phyloP scores from a whole-genome alignment of 1,284 basidiomycete genomes.

The Athelia sp. region DNA sequence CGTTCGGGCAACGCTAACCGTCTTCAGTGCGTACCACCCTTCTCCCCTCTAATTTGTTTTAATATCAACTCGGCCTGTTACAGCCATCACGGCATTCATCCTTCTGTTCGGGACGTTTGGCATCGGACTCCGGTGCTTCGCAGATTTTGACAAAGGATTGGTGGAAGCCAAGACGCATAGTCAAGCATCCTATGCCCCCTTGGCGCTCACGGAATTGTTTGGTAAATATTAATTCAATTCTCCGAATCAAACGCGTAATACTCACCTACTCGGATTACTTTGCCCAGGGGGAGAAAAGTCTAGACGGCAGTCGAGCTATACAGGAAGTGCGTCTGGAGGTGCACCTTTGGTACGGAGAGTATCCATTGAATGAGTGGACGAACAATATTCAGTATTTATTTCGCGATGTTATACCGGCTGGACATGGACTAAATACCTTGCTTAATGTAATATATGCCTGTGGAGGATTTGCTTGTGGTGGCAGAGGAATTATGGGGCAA shows the following conservation, averaged over 20 bases:
- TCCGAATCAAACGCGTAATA: not conserved
- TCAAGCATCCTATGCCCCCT: constrained; percentile 5
- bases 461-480: too few relatives aligned
- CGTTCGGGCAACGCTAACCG: constrained; percentile 18
- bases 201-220: not conserved
- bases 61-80: not conserved
- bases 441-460: too few relatives aligned
- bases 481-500: too few relatives aligned
- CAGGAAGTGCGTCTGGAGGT: too few relatives aligned
- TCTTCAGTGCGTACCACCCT: constrained; percentile 20
- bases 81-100: constrained; percentile 18
- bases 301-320: not conserved
- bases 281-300: not conserved
- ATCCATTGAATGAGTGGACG: constrained; percentile 2
- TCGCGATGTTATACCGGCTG: too few relatives aligned
- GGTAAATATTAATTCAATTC: not conserved
- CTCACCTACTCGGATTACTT: not conserved
- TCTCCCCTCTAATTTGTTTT: not conserved
- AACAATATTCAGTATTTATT: too few relatives aligned
- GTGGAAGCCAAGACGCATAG: constrained; percentile 14
- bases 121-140: constrained; percentile 19
- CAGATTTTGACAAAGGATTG: constrained; percentile 21
- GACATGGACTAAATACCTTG: too few relatives aligned
- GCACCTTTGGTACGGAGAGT: not conserved
- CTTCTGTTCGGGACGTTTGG: constrained; percentile 19